Evolutionary conservation across 2,329 filamentous ascomycete genomes (phyloP).

Genomic region (Emericellopsis cladophorae): DNA sequence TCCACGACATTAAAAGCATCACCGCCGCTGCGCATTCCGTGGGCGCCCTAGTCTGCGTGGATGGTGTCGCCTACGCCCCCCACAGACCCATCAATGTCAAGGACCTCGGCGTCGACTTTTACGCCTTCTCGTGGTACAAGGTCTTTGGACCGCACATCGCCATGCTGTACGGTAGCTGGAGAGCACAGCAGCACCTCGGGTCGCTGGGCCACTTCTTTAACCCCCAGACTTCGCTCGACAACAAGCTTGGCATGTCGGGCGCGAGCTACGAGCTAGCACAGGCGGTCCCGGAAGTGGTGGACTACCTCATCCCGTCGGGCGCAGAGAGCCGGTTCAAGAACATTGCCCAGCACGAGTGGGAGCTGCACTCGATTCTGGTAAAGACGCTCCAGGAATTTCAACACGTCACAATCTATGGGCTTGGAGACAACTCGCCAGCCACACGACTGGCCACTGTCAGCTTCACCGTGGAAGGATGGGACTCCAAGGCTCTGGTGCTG

Average conservation of each 20-base stretch:
- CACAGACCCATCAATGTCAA: conserved; percentile 59
- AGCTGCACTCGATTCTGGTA: conserved; percentile 45
- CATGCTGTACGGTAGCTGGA: conserved; percentile 51
- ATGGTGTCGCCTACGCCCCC: conserved; percentile 66
- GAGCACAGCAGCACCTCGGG: conserved; percentile 40
- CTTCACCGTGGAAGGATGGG: conserved; percentile 46
- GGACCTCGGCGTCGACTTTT: conserved; percentile 59
- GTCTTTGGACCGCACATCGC: conserved; percentile 67
- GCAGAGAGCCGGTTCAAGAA: conserved; percentile 28
- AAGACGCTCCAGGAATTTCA: conserved; percentile 39
- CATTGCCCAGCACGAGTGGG: conserved; percentile 46
- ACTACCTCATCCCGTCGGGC: conserved; percentile 39
- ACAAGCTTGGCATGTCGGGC: conserved; percentile 57
- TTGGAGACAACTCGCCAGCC: conserved; percentile 7
- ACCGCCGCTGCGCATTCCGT: conserved; percentile 35
- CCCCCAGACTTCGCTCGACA: conserved; percentile 39
- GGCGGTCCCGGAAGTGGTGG: conserved; percentile 45
- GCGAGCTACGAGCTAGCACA: conserved; percentile 60
- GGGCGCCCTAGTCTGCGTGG: conserved; percentile 52
- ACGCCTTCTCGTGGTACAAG: conserved; percentile 75
- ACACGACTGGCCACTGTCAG: conserved; percentile 44
- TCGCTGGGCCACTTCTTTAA: conserved; percentile 59
- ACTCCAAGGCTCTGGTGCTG: conserved; percentile 45
- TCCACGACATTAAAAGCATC: conserved; percentile 49
- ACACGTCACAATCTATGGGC: conserved; percentile 45